These are phyloP conservation scores for Pseudofabraea citricarpa DNA, from an alignment of 2,329 filamentous ascomycete species.

Conservation along the genomic window DNA sequence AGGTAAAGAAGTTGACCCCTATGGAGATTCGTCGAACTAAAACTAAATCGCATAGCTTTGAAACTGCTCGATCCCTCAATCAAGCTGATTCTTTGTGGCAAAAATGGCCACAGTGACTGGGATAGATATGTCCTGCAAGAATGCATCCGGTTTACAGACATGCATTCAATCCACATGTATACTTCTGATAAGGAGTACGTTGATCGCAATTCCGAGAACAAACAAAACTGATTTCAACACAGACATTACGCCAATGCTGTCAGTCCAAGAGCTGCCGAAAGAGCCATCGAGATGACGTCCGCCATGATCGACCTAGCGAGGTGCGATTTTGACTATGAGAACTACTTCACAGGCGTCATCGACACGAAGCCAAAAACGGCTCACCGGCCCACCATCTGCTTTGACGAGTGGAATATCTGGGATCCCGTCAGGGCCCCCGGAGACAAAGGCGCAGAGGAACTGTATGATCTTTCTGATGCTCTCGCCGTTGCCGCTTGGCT, in stretches of 20 bases:
- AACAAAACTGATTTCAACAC: no score
- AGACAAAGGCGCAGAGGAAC: constrained; percentile 54
- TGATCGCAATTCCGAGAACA: no score
- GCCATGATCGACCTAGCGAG: constrained; percentile 55
- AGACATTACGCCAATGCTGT: constrained; percentile 45
- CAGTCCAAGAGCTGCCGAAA: constrained; percentile 53
- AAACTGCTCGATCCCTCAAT: constrained; percentile 54
- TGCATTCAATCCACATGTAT: constrained; percentile 63
- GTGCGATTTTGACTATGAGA: constrained; percentile 34
- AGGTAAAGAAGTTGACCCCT: constrained; percentile 39
- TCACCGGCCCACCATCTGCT: constrained; percentile 53
- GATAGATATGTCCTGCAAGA: constrained; percentile 56
- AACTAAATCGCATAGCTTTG: constrained; percentile 45
- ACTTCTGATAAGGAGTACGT: constrained; percentile 33
- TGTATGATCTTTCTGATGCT: constrained; percentile 56
- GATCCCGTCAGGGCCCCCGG: constrained; percentile 55
- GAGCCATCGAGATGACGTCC: constrained; percentile 54
- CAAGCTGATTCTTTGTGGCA: constrained; percentile 54
- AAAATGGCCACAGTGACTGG: constrained; percentile 54
- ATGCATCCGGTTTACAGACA: constrained; percentile 54
- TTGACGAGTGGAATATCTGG: constrained; percentile 66
- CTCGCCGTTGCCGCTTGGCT: constrained; percentile 55
- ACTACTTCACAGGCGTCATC: neutral
- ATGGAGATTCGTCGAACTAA: no score
- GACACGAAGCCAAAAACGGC: constrained; percentile 30